These are phyloP conservation scores for Podochytrium sp. DNA, from an alignment of 192 early-diverging fungal species.

Conservation along the genomic window DNA sequence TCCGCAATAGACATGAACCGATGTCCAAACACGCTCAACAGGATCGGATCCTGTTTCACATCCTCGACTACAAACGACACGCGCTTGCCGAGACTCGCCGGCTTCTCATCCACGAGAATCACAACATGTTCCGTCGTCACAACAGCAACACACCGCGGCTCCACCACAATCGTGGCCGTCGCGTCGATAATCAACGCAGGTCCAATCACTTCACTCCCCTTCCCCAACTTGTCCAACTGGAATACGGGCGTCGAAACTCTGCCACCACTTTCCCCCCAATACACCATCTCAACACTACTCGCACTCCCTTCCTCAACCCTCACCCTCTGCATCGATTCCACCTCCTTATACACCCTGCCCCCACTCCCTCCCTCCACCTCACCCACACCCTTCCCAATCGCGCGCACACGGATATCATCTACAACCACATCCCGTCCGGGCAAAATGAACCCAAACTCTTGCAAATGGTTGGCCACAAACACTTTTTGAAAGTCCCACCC, in stretches of 20 bases:
- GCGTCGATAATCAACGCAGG: constrained; percentile 91
- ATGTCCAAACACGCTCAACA: constrained; percentile 90
- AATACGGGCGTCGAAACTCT: constrained; percentile 75
- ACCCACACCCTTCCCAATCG: constrained; percentile 63
- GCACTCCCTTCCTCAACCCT: not conserved
- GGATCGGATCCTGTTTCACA: constrained; percentile 78
- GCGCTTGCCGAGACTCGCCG: constrained; percentile 27
- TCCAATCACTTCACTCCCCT: constrained; percentile 75
- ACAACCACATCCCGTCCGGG: constrained; percentile 80
- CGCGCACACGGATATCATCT: constrained; percentile 92
- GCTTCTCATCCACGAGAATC: constrained; percentile 2
- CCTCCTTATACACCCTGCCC: constrained; percentile 54
- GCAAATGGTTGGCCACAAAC: constrained; percentile 79
- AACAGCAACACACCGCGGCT: constrained; percentile 75
- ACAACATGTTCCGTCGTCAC: constrained; percentile 70
- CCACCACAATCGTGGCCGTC: constrained; percentile 86
- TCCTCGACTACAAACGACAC: constrained; percentile 50
- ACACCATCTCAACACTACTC: constrained; percentile 45
- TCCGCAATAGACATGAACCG: constrained; percentile 98
- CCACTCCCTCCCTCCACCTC: constrained; percentile 10
- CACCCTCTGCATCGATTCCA: constrained; percentile 34
- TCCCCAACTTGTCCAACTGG: constrained; percentile 59
- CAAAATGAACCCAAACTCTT: constrained; percentile 96
- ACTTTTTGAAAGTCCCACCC: constrained; percentile 67
- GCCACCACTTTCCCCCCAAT: constrained; percentile 71